phyloP scores from a whole-genome alignment of 225 moss, liverwort and hornwort species.

The Pseudoscleropodium purum region DNA sequence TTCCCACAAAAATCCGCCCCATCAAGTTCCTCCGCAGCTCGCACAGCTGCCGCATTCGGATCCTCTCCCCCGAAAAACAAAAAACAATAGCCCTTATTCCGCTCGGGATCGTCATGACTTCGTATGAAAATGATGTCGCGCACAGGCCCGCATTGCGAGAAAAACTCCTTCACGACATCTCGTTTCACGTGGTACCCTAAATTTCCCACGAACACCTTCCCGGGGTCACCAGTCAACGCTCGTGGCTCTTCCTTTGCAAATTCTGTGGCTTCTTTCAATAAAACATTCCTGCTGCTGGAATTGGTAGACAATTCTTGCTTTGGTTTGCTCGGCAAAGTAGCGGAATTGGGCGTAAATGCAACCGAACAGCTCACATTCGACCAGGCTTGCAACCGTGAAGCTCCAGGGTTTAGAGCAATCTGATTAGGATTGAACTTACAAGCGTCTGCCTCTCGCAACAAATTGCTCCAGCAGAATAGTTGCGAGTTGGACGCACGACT shows the following conservation, averaged over 20 bases:
- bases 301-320: neutral
- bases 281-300: neutral
- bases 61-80: conserved; percentile 55
- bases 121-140: conserved; percentile 64
- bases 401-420: neutral
- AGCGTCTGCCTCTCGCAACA: neutral
- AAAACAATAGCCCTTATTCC: conserved; percentile 68
- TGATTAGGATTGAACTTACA: neutral
- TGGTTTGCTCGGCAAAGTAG: neutral
- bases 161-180: conserved; percentile 36
- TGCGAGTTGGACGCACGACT: neutral
- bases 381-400: neutral
- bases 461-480: neutral
- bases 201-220: conserved; percentile 69
- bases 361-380: conserved; percentile 14
- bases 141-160: conserved; percentile 57
- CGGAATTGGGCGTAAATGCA: neutral
- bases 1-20: conserved; percentile 55
- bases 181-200: conserved; percentile 43
- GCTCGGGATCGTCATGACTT: conserved; percentile 48
- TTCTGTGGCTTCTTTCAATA: conserved; percentile 1
- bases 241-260: neutral
- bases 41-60: conserved; percentile 44
- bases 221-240: conserved; percentile 23
- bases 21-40: conserved; percentile 49